These are phyloP conservation scores for Leccinum angustisporum DNA, from an alignment of 1,284 basidiomycete species.

Conservation along the genomic window DNA sequence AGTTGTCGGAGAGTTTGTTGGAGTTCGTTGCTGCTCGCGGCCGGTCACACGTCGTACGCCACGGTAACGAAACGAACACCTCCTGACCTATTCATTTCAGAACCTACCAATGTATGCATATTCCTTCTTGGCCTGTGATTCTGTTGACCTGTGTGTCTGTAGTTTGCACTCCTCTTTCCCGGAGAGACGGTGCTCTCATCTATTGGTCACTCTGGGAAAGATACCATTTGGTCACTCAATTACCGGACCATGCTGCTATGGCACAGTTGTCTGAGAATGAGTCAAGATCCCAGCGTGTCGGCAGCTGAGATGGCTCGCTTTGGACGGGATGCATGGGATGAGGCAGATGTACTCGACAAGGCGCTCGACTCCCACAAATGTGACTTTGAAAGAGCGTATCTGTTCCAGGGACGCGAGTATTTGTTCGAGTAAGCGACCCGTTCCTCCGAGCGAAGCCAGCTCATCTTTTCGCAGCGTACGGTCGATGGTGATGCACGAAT, in stretches of 20 bases:
- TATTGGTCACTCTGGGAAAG: constrained; percentile 45
- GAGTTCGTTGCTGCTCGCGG: constrained; percentile 62
- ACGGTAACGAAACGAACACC: constrained; percentile 43
- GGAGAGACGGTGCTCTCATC: constrained; percentile 54
- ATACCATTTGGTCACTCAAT: constrained; percentile 72
- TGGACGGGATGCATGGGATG: constrained; percentile 67
- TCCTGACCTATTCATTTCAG: constrained; percentile 56
- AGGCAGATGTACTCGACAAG: constrained; percentile 63
- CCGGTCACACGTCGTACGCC: constrained; percentile 61
- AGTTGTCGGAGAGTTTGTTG: constrained; percentile 72
- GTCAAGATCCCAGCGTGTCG: constrained; percentile 39
- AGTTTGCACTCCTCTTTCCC: constrained; percentile 71
- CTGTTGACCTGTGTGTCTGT: constrained; percentile 7
- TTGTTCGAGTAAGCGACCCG: constrained; percentile 66
- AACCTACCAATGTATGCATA: constrained; percentile 63
- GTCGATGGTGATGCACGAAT: constrained; percentile 70
- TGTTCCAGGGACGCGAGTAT: constrained; percentile 71
- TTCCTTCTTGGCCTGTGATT: constrained; percentile 1
- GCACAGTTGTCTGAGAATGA: constrained; percentile 67
- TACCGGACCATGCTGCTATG: constrained; percentile 68
- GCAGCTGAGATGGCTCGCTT: constrained; percentile 59
- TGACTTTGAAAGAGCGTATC: constrained; percentile 59
- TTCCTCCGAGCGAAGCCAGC: constrained; percentile 1
- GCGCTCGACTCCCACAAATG: constrained; percentile 66
- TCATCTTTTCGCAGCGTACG: constrained; percentile 47